Conservation (phyloP, 805 yeast species). For the Cyberlindnera meyerae region DNA sequence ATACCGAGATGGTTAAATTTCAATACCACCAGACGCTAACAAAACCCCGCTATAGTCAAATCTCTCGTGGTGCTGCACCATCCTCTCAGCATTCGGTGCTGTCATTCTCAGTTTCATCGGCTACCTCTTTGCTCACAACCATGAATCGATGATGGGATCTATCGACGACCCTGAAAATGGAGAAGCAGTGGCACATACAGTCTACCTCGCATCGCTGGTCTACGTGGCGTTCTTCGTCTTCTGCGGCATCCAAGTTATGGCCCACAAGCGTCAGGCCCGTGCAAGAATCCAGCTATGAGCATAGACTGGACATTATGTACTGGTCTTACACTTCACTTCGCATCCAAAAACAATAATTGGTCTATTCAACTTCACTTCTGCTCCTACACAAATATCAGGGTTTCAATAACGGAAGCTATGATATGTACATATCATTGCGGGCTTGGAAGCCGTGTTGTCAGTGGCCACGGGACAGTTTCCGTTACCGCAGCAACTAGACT, state of each 20-base stretch:
- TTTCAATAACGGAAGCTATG: no score
- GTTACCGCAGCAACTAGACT: no score
- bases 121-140: constrained; percentile 68
- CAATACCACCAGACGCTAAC: constrained; percentile 1
- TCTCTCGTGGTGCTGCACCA: constrained; percentile 93
- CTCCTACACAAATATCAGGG: no score
- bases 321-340: no score
- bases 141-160: constrained; percentile 92
- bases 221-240: constrained; percentile 76
- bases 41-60: constrained; percentile 43
- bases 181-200: constrained; percentile 85
- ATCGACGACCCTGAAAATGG: constrained; percentile 90
- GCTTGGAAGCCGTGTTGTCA: no score
- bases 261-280: constrained; percentile 46
- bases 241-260: constrained; percentile 80
- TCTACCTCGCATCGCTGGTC: constrained; percentile 83
- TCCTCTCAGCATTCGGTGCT: constrained; percentile 87
- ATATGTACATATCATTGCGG: no score
- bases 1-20: no score
- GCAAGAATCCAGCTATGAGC: constrained; percentile 13
- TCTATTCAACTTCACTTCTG: no score
- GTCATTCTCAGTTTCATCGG: constrained; percentile 84
- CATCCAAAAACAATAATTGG: no score
- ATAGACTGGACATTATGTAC: no score
- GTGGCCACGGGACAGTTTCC: no score